Percentiles rank a stretch among this genome's conserved stretches.
Conservation (phyloP, 2,329 filamentous ascomycete species). For the Verticillium isaacii region DNA sequence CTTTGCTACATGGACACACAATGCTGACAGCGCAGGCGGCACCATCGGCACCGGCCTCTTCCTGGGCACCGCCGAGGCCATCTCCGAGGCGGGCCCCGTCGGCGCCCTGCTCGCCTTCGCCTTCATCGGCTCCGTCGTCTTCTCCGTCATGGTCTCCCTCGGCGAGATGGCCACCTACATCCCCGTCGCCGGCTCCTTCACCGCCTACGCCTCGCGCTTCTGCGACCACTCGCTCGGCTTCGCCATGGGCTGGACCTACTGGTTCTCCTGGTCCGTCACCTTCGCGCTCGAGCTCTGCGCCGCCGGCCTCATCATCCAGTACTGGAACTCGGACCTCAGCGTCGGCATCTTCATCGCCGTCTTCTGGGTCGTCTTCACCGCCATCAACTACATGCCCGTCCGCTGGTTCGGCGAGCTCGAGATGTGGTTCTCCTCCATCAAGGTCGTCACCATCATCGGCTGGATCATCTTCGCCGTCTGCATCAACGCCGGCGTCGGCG, state of each 20-base stretch:
- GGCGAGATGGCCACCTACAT: constrained; percentile 75
- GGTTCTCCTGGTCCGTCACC: constrained; percentile 72
- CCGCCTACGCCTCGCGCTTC: constrained; percentile 70
- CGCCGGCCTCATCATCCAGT: constrained; percentile 70
- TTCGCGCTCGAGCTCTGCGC: constrained; percentile 70
- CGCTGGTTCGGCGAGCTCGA: constrained; percentile 72
- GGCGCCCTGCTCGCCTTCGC: constrained; percentile 64
- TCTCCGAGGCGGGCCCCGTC: constrained; percentile 60
- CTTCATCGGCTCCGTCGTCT: constrained; percentile 69
- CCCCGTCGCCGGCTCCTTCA: constrained; percentile 72
- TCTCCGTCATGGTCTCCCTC: constrained; percentile 66
- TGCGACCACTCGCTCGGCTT: constrained; percentile 70
- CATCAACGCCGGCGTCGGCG: constrained; percentile 66
- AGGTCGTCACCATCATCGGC: constrained; percentile 69
- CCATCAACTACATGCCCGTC: constrained; percentile 67
- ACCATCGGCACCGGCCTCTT: constrained; percentile 72
- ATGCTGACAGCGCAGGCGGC: neutral
- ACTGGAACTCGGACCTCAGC: constrained; percentile 55
- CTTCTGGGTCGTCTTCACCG: constrained; percentile 67
- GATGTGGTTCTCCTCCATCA: constrained; percentile 74
- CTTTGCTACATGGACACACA: no score
- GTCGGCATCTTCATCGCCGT: constrained; percentile 65
- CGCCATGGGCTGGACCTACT: constrained; percentile 79
- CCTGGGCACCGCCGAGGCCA: constrained; percentile 59
- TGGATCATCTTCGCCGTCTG: constrained; percentile 75